Evolutionary conservation across 495 filamentous ascomycete species (phyloP), one percentile per base, ranked within the genome.

Genomic region (Penicillium argentinense): DNA sequence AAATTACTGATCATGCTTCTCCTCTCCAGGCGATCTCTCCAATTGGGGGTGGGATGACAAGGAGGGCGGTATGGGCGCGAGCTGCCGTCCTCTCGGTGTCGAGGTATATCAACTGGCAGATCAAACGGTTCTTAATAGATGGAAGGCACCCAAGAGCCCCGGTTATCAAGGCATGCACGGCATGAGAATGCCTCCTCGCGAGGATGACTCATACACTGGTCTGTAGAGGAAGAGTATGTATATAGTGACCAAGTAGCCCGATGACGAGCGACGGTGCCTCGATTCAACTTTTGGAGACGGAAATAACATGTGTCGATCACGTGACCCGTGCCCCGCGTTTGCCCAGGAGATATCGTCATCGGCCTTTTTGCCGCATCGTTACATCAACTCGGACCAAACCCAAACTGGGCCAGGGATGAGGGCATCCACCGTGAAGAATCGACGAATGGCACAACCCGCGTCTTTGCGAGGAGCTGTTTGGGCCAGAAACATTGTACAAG

Each of bases 11-110:
- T 56, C 6, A 45, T 38, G 72, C 68, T 73, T n/a, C n/a, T 19
- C 22, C 22, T 30, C 6, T 30, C 62, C 74, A 56, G 83, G 82
- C 5, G 88, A 93, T 59, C 68, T 91, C 24, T 86, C 82, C 2
- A 72, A 82, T 23, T 89, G 85, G 84, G 86, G 85, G 1, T 91
- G 87, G 76, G 84, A 81, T 19, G 81, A 77, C 48, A 81, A 82
- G 51, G 76, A 76, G 28, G 72, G 73, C 51, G 75, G 75, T 23
- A 91, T 91, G 87, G 72, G 81, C 17, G 81, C 83, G 12, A 85
- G 80, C 16, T 89, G 85, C 62, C 75, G 86, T n/a, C 85, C 86
- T 1, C 68, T 91, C 7, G 80, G 80, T 11, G 81, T 91, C 9
- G 80, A 88, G 44, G 79, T 91, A 3, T 91, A 79, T 54, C 72